Percentiles rank a stretch among this genome's conserved stretches.
phyloP scores from a whole-genome alignment of 768 basidiomycete species.

The Trametes cinnabarina region DNA sequence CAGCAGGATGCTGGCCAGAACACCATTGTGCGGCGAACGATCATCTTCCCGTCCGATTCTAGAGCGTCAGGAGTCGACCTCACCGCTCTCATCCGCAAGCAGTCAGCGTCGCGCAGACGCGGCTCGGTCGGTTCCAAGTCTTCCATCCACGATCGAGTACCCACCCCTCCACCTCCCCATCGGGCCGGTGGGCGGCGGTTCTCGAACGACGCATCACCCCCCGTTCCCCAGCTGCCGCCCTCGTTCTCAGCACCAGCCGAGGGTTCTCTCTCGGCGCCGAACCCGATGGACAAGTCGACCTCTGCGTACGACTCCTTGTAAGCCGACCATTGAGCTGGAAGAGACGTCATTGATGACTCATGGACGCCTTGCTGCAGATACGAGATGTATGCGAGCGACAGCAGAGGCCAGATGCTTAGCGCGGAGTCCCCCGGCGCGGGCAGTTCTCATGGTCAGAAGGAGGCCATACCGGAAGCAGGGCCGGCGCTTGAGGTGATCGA shows the following conservation, averaged over 20 bases:
- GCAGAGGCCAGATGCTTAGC: constrained; percentile 20
- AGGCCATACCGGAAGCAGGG: constrained; percentile 34
- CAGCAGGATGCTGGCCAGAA: constrained; percentile 27
- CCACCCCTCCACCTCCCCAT: constrained; percentile 82
- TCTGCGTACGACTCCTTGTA: constrained; percentile 79
- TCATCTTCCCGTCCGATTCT: constrained; percentile 74
- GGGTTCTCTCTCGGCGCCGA: constrained; percentile 36
- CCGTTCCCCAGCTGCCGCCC: constrained; percentile 62
- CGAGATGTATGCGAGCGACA: constrained; percentile 76
- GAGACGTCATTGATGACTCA: constrained; percentile 6
- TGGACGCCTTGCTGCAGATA: constrained; percentile 47
- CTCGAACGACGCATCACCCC: constrained; percentile 64
- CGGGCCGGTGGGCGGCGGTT: constrained; percentile 54
- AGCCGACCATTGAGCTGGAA: constrained; percentile 33
- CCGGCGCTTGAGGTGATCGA: constrained; percentile 79
- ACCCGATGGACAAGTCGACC: constrained; percentile 59
- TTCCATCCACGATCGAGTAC: constrained; percentile 77
- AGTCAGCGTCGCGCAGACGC: constrained; percentile 50
- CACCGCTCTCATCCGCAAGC: constrained; percentile 52
- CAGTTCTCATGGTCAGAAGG: constrained; percentile 34
- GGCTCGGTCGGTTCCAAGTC: constrained; percentile 70
- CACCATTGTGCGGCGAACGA: constrained; percentile 70
- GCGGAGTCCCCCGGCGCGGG: constrained; percentile 32
- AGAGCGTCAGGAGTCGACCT: constrained; percentile 56
- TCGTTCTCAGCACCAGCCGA: constrained; percentile 45